A percentile compares a stretch with the other conserved stretches of the same genome.
These are phyloP conservation scores for Aspergillus biplanus DNA, from an alignment of 495 filamentous ascomycete genomes.

Conservation along the genomic window DNA sequence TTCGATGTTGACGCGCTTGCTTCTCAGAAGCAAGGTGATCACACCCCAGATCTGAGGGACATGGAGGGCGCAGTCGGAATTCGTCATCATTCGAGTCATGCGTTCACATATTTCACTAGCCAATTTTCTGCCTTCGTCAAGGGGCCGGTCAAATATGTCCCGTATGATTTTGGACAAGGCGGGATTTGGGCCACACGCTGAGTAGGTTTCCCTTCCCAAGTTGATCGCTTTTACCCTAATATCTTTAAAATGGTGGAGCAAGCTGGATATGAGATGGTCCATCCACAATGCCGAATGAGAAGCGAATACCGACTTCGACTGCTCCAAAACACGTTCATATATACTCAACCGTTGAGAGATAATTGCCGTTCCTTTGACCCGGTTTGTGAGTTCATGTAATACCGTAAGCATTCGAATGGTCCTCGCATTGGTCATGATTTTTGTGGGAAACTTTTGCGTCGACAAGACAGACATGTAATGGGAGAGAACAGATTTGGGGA, in stretches of 20 bases:
- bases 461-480: slow-evolving; percentile 78
- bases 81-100: slow-evolving; percentile 70
- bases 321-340: slow-evolving; percentile 73
- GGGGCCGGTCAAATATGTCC: slow-evolving; percentile 62
- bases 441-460: slow-evolving; percentile 74
- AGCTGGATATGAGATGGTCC: slow-evolving; percentile 74
- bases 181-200: slow-evolving; percentile 65
- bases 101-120: slow-evolving; percentile 65
- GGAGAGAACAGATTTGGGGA: slow-evolving; percentile 75
- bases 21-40: slow-evolving; percentile 73
- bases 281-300: slow-evolving; percentile 64
- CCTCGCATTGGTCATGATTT: slow-evolving; percentile 71
- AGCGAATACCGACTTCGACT: slow-evolving; percentile 70
- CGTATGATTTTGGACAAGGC: slow-evolving; percentile 64
- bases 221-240: slow-evolving; percentile 72
- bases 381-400: slow-evolving; percentile 71
- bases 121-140: slow-evolving; percentile 61
- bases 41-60: slow-evolving; percentile 92
- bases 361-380: slow-evolving; percentile 76
- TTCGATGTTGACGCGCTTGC: slow-evolving; percentile 60
- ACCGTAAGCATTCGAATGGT: slow-evolving; percentile 67
- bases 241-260: slow-evolving; percentile 78
- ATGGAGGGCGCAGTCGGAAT: slow-evolving; percentile 61
- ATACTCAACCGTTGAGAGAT: slow-evolving; percentile 71
- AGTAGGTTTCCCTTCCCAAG: slow-evolving; percentile 68